Base-by-base conservation (phyloP, 2,329 filamentous ascomycete genomes). In the Penicillium thymicola region DNA sequence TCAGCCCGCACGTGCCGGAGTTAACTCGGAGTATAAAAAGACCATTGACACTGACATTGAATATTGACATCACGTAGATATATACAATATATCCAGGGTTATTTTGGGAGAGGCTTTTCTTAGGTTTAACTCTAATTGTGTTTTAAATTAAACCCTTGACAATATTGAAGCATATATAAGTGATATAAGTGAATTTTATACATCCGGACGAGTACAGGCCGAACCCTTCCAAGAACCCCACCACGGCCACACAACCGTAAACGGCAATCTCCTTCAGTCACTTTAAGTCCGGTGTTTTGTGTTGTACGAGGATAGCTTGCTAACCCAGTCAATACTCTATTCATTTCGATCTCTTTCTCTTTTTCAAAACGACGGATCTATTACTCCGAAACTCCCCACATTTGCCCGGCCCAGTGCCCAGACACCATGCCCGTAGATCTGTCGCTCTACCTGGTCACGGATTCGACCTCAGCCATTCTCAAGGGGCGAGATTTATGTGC, bases 391-490 rank as follows among this genome's bases (percentile, higher is more conserved):
- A 36, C 16, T 30, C 18, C 13, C 21, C 21, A 18, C 28, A 13
- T 42, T 42, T 45, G 6, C 45, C 47, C 40, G 32, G 28, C 28
- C 10, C 27, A 18, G 37, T 28, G 38, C 49, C 30, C 16, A 45
- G 14, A 40, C 51, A 78, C 57, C 60, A 76, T 73, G 70, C 68
- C 76, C 21, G 79, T 88, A 45, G 86, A 96, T 75, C 92, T 95
- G 72, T 87, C 88, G 47, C 79, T 97, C 38, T 97, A 97, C 72
- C 82, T 97, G 56, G 92, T 97, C 65, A 97, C 92, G 5, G 92
- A 97, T 80, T 94, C 91, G 49, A 96, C 92, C n/a, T 83, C 88
- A 14, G 85, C 86, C 34, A 91, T 96, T 64, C 85, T 97, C 42
- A 89, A 89, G 53, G 77, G 81, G 60, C 83, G 82, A 65, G 82